A percentile compares a stretch with the other conserved stretches of the same genome.
phyloP scores from a whole-genome alignment of 305 asterid genomes.

The Rubia tinctorum region DNA sequence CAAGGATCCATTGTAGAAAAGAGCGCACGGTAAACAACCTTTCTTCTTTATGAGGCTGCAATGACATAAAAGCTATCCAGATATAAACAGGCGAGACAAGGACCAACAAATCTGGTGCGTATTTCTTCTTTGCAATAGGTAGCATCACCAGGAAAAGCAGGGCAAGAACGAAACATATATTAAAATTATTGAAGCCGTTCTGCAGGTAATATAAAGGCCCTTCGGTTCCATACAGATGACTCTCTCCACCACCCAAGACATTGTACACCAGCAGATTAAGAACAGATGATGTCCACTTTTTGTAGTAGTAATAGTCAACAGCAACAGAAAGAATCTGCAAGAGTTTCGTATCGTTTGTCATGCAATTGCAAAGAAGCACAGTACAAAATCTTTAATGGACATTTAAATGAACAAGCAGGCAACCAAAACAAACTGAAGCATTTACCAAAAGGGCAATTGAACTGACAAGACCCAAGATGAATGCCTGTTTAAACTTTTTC shows the following conservation, averaged over 20 bases:
- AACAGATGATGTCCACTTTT: constrained; percentile 89
- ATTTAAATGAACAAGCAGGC: constrained; percentile 4
- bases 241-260: constrained; percentile 94
- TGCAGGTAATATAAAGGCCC: constrained; percentile 75
- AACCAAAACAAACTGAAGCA: constrained; percentile 15
- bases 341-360: constrained; percentile 17
- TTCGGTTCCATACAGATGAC: constrained; percentile 92
- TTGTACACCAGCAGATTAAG: constrained; percentile 81
- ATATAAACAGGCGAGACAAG: constrained; percentile 80
- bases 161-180: constrained; percentile 88
- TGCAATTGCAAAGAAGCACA: constrained; percentile 19
- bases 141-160: constrained; percentile 67
- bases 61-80: constrained; percentile 96
- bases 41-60: constrained; percentile 99
- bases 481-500: constrained; percentile 56
- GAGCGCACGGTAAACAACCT: constrained; percentile 41
- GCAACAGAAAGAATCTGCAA: constrained; percentile 65
- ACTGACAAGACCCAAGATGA: constrained; percentile 62
- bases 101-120: constrained; percentile 71
- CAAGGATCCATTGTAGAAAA: background rate
- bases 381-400: constrained; percentile 7
- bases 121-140: constrained; percentile 78
- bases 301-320: constrained; percentile 76
- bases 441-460: constrained; percentile 69
- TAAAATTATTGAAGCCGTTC: constrained; percentile 94